These are phyloP conservation scores for Akanthomyces muscarius DNA, from an alignment of 2,329 filamentous ascomycete genomes.

Conservation along the genomic window DNA sequence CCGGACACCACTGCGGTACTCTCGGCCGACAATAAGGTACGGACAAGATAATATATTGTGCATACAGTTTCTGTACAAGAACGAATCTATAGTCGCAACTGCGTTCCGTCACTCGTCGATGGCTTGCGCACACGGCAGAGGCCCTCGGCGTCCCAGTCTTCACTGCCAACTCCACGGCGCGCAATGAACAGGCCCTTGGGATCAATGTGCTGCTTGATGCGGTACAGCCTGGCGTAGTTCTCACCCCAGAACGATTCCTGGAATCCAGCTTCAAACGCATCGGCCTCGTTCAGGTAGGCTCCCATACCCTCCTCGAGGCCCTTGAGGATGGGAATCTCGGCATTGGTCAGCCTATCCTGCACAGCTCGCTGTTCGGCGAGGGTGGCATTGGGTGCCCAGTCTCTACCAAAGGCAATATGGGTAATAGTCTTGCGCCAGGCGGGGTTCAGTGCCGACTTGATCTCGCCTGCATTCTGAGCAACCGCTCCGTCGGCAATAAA, in stretches of 20 bases:
- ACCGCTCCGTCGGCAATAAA: conserved; percentile 20
- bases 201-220: conserved; percentile 34
- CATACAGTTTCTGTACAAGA: background rate
- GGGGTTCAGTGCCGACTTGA: conserved; percentile 37
- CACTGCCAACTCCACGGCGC: conserved; percentile 35
- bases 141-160: conserved; percentile 31
- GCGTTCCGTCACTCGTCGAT: background rate
- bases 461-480: conserved; percentile 20
- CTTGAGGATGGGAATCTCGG: conserved; percentile 24
- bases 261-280: conserved; percentile 35
- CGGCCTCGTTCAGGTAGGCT: conserved; percentile 30
- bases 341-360: conserved; percentile 28
- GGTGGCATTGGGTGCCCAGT: conserved; percentile 26
- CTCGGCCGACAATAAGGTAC: background rate
- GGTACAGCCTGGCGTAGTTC: conserved; percentile 32
- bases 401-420: conserved; percentile 29
- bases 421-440: conserved; percentile 38
- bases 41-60: no score
- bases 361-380: conserved; percentile 25
- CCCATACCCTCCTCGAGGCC: conserved; percentile 25
- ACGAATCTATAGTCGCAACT: background rate
- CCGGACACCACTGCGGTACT: background rate
- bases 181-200: conserved; percentile 34
- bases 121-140: conserved; percentile 7
- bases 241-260: conserved; percentile 35